Evolutionary conservation across 78 protist species (phyloP), one percentile per base, ranked within the genome.

Genomic region (Bodo saltans): DNA sequence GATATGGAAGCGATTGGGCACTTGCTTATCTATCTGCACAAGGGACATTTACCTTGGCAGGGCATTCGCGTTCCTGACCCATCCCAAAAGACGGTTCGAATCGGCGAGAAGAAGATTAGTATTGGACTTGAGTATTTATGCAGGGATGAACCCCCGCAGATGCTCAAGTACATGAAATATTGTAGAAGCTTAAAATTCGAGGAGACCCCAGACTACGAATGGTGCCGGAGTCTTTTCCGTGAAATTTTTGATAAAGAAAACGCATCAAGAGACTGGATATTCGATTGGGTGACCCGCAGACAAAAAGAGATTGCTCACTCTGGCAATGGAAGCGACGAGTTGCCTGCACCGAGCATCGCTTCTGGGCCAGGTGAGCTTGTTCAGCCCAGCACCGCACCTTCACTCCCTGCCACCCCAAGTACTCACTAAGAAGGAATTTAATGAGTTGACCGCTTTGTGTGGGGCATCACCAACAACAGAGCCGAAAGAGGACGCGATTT

Each of bases 121-220:
- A 85, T 86, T 32, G 70, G 87, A 17, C 72, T 90, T 25, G 93
- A 90, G 3, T 75, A 74, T 0, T 83, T 90, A 60, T 83, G 90
- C 84, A 53, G 47, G 32, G 83, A 81, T n/a, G 0, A 73, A 0
- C 89, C 92, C 28, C 34, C 34, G 32, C 93, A 88, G 75, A 85
- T 91, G 29, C 70, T 84, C 29, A 42, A 29, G 67, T 92, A 88
- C 79, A 35, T 92, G 33, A 11, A 86, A 42, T 90, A 94, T 71
- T 3, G 72, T 32, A 82, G 94, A 32, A 1, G 71, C 39, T 74
- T 91, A 26, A 33, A 75, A 27, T 93, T 93, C 38, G 87, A 78
- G 71, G 90, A 90, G 41, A 17, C 72, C 71, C 95, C 95, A 17
- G 91, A 92, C 74, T 92, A 92, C 42, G 69, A 40, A 23, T 86